phyloP scores from a whole-genome alignment of 805 yeast genomes.

The Groenewaldozyma salmanticensis region DNA sequence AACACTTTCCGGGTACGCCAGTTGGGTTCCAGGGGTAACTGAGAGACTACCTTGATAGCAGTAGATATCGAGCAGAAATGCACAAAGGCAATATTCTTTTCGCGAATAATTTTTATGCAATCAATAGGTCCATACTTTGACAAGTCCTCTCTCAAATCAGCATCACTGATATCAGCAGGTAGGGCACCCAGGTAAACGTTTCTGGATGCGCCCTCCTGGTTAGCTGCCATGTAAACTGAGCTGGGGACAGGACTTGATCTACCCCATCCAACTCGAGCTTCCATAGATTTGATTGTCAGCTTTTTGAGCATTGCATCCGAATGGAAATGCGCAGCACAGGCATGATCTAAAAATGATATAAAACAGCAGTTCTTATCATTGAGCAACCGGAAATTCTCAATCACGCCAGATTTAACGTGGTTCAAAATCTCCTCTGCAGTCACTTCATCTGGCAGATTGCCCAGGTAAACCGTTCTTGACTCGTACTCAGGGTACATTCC shows the following conservation, averaged over 20 bases:
- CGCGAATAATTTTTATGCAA: constrained; percentile 62
- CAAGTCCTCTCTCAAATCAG: constrained; percentile 57
- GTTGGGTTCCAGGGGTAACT: constrained; percentile 49
- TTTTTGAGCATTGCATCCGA: constrained; percentile 86
- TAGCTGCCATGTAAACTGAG: constrained; percentile 63
- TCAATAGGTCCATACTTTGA: constrained; percentile 75
- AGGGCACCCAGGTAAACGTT: constrained; percentile 84
- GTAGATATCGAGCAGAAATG: constrained; percentile 79
- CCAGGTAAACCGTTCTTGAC: constrained; percentile 75
- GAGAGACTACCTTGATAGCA: constrained; percentile 80
- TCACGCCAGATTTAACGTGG: constrained; percentile 83
- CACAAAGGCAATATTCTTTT: constrained; percentile 71
- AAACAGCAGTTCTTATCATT: constrained; percentile 85
- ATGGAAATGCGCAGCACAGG: constrained; percentile 82
- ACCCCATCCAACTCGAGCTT: constrained; percentile 90
- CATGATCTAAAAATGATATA: constrained; percentile 79
- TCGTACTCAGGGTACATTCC: neutral
- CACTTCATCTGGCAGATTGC: constrained; percentile 75
- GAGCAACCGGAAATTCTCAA: constrained; percentile 64
- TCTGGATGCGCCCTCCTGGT: constrained; percentile 84
- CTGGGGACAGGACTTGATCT: constrained; percentile 67
- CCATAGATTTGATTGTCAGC: constrained; percentile 68
- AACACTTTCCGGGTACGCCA: constrained; percentile 72
- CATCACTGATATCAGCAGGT: constrained; percentile 55
- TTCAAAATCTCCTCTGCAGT: constrained; percentile 75